phyloP scores from a whole-genome alignment of 495 filamentous ascomycete genomes.

The Lasiosphaeris hirsuta region DNA sequence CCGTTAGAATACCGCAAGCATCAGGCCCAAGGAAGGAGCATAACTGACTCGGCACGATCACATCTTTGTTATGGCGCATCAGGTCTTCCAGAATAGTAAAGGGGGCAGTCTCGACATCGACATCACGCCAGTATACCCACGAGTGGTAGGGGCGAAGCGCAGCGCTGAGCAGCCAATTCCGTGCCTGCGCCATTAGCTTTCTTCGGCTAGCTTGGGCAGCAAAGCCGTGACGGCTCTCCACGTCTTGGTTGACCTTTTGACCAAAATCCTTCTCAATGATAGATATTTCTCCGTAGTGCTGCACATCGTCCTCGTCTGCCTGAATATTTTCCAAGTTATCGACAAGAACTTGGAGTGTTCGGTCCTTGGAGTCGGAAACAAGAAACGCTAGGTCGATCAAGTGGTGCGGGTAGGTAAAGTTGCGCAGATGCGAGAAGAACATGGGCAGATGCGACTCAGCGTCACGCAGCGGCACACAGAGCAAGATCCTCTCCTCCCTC shows the following conservation, averaged over 20 bases:
- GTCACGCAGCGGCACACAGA: slow-evolving; percentile 93
- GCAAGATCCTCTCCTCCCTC: slow-evolving; percentile 86
- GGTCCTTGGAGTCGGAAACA: slow-evolving; percentile 95
- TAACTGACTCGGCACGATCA: slow-evolving; percentile 96
- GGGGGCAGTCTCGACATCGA: slow-evolving; percentile 95
- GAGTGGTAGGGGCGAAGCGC: slow-evolving; percentile 92
- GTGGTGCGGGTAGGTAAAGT: slow-evolving; percentile 96
- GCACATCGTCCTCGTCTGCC: slow-evolving; percentile 66
- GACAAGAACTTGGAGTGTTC: slow-evolving; percentile 72
- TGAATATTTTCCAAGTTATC: slow-evolving; percentile 77
- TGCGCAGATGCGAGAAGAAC: slow-evolving; percentile 95
- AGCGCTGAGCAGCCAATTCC: slow-evolving; percentile 95
- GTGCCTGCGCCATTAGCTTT: slow-evolving; percentile 96
- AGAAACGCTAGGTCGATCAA: slow-evolving; percentile 95
- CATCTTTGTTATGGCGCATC: slow-evolving; percentile 98
- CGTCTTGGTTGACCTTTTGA: slow-evolving; percentile 95
- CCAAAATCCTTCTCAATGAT: slow-evolving; percentile 99
- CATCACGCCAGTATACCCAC: slow-evolving; percentile 99
- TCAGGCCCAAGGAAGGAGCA: background rate
- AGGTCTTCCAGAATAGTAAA: slow-evolving; percentile 95
- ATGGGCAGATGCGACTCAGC: slow-evolving; percentile 90
- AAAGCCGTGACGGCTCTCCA: slow-evolving; percentile 96
- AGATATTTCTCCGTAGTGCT: slow-evolving; percentile 92
- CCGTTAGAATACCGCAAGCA: slow-evolving; percentile 9
- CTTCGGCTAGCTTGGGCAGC: slow-evolving; percentile 90